phyloP scores from a whole-genome alignment of 805 yeast species.

The Spathaspora gorwiae region DNA sequence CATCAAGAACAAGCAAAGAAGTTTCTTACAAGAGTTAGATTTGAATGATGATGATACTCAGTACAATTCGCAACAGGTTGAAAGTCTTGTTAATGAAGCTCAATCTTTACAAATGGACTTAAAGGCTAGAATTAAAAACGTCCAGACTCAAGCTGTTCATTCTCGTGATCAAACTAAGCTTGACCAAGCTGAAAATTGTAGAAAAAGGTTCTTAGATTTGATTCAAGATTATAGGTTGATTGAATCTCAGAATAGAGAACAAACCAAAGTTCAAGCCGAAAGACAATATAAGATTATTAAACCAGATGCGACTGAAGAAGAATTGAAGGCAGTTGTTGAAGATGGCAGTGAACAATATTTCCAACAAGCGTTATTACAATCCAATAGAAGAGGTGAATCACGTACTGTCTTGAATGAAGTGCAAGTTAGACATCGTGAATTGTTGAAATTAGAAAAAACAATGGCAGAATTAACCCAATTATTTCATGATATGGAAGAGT shows the following conservation, averaged over 20 bases:
- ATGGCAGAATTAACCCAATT: slow-evolving; percentile 94
- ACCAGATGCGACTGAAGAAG: slow-evolving; percentile 79
- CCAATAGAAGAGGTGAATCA: slow-evolving; percentile 91
- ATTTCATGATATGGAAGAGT: slow-evolving; percentile 92
- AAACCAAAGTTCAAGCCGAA: slow-evolving; percentile 81
- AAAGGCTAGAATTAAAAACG: slow-evolving; percentile 69
- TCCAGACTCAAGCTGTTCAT: slow-evolving; percentile 63
- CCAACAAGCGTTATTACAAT: slow-evolving; percentile 84
- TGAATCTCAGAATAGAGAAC: slow-evolving; percentile 82
- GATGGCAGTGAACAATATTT: slow-evolving; percentile 88
- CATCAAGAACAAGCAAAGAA: slow-evolving; percentile 38
- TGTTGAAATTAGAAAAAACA: slow-evolving; percentile 89
- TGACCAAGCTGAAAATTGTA: slow-evolving; percentile 85
- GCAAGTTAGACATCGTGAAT: slow-evolving; percentile 91
- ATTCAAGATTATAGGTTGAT: slow-evolving; percentile 84
- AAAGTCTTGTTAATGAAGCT: slow-evolving; percentile 71
- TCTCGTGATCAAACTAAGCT: slow-evolving; percentile 67
- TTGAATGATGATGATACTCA: slow-evolving; percentile 41
- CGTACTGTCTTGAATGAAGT: slow-evolving; percentile 93
- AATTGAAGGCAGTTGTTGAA: slow-evolving; percentile 79
- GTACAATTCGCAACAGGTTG: slow-evolving; percentile 69
- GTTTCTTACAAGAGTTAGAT: slow-evolving; percentile 39
- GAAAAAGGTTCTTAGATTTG: slow-evolving; percentile 77
- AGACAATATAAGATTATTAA: slow-evolving; percentile 88
- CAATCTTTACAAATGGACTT: slow-evolving; percentile 70